Conservation (phyloP, 768 basidiomycete species). For the Infundibulicybe gibba region DNA sequence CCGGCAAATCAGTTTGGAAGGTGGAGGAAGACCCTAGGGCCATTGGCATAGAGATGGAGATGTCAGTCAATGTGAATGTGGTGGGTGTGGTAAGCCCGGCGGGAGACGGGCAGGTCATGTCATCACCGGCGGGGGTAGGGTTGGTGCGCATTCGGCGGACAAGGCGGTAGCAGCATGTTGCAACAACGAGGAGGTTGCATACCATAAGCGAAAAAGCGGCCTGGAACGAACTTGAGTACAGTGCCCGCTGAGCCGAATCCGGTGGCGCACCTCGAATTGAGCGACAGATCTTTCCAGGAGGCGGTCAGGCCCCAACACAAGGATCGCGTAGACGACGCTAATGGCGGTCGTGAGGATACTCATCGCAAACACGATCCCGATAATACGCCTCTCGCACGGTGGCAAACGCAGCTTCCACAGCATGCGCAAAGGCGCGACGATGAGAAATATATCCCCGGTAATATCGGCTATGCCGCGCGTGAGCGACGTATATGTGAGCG, state of each 20-base stretch:
- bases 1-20: too few relatives aligned
- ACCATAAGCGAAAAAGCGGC: constrained; percentile 12
- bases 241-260: not conserved
- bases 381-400: constrained; percentile 6
- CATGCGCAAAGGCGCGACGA: constrained; percentile 3
- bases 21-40: too few relatives aligned
- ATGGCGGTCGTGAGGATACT: constrained; percentile 10
- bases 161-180: constrained; percentile 13
- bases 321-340: constrained; percentile 9
- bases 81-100: not conserved
- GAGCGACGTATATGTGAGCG: not conserved
- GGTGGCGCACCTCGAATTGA: constrained; percentile 11
- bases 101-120: not conserved
- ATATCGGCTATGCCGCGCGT: constrained; percentile 7
- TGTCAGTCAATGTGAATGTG: too few relatives aligned
- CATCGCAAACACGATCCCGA: constrained; percentile 12
- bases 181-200: constrained; percentile 13
- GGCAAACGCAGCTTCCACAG: constrained; percentile 9
- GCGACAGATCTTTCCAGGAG: constrained; percentile 10
- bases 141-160: constrained; percentile 5
- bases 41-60: too few relatives aligned
- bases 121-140: not conserved
- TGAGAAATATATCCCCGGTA: constrained; percentile 6
- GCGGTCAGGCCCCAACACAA: constrained; percentile 1
- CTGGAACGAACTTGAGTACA: not conserved